Conservation (phyloP, 2,329 filamentous ascomycete species). For the Fusarium nygamai region DNA sequence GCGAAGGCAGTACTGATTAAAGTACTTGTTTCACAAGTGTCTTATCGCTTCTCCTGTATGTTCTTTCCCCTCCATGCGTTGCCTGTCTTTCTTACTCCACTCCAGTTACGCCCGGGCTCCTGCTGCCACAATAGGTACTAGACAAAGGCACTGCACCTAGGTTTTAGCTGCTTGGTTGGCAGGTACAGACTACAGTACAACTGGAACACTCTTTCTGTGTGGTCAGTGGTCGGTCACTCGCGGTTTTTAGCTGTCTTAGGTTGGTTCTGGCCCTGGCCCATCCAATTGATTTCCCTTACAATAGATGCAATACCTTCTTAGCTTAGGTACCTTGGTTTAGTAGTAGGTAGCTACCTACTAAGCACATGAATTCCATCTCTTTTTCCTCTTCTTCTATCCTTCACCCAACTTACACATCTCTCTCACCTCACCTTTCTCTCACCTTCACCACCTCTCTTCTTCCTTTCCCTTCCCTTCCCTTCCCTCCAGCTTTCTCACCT, state of each 20-base stretch:
- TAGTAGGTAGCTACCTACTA: background rate
- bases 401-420: constrained; percentile 41
- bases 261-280: constrained; percentile 27
- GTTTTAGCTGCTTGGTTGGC: constrained; percentile 1
- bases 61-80: constrained; percentile 34
- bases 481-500: constrained; percentile 31
- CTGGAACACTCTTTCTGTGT: constrained; percentile 13
- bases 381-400: constrained; percentile 32
- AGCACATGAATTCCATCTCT: constrained; percentile 29
- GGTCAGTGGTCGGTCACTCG: constrained; percentile 19
- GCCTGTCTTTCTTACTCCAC: constrained; percentile 4
- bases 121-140: constrained; percentile 9
- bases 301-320: background rate
- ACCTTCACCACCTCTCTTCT: constrained; percentile 44
- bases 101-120: constrained; percentile 6
- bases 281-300: background rate
- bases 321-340: background rate
- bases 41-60: background rate
- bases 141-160: constrained; percentile 3
- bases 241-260: constrained; percentile 8
- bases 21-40: constrained; percentile 6
- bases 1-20: background rate
- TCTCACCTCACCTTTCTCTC: constrained; percentile 40
- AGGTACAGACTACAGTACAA: constrained; percentile 13
- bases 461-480: constrained; percentile 36